Evolutionary conservation across 257 asterid species (phyloP).

Genomic region (Lantana camara): DNA sequence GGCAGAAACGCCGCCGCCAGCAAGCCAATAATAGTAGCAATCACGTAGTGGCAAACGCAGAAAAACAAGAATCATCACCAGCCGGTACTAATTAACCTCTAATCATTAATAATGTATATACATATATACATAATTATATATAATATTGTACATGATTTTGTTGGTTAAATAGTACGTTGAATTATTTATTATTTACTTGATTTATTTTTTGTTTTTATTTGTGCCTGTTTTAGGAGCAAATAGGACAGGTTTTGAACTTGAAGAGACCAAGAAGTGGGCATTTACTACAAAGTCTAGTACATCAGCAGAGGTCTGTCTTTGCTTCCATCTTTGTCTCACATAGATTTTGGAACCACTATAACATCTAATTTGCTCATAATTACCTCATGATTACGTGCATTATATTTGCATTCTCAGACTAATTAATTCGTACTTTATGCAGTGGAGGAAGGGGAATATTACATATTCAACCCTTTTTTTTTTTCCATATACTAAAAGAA

Average conservation of each 20-base stretch:
- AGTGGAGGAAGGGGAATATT: no score
- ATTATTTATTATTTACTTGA: no score
- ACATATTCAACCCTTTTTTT: no score
- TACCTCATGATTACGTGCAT: conserved; percentile 19
- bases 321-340: neutral
- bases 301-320: conserved; percentile 1
- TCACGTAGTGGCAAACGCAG: neutral
- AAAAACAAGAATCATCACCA: conserved; percentile 14
- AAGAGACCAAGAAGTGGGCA: conserved; percentile 1
- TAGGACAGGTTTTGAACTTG: neutral
- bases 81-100: neutral
- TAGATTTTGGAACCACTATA: neutral
- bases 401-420: neutral
- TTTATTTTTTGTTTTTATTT: neutral
- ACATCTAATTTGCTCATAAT: conserved; percentile 14
- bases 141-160: no score
- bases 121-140: no score
- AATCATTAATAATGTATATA: no score
- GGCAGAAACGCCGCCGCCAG: conserved; percentile 73
- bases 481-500: no score
- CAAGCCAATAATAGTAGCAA: conserved; percentile 4
- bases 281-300: neutral
- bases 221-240: neutral
- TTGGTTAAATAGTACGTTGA: no score
- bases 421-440: no score